These are phyloP conservation scores for Blastomyces parvus DNA, from an alignment of 2,329 filamentous ascomycete species.

Conservation along the genomic window DNA sequence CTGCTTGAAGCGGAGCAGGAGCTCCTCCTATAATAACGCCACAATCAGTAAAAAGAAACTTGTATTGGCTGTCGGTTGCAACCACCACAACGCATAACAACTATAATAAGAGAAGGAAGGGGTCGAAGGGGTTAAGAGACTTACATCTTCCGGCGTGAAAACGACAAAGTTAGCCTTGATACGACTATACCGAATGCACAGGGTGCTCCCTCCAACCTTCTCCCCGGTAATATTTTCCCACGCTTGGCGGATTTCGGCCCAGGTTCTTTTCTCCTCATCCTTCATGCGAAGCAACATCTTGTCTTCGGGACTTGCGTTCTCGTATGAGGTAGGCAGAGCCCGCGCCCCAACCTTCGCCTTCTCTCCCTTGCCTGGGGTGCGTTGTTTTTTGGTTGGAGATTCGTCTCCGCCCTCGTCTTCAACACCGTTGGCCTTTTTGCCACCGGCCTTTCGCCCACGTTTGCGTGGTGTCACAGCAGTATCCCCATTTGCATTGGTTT, in stretches of 20 bases:
- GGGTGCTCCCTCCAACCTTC: conserved; percentile 26
- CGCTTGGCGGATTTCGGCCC: conserved; percentile 21
- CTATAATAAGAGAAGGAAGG: background rate
- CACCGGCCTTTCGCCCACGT: conserved; percentile 17
- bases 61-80: background rate
- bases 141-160: conserved; percentile 30
- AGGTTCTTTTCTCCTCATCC: conserved; percentile 20
- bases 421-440: background rate
- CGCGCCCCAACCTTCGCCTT: conserved; percentile 13
- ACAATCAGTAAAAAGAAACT: background rate
- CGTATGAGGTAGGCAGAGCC: conserved; percentile 21
- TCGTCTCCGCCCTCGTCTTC: conserved; percentile 4
- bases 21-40: conserved; percentile 18
- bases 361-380: conserved; percentile 7
- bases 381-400: conserved; percentile 12
- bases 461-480: conserved; percentile 18
- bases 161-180: conserved; percentile 33
- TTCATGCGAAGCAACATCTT: conserved; percentile 23
- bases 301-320: conserved; percentile 18
- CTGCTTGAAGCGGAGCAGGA: conserved; percentile 29
- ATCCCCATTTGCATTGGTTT: conserved; percentile 3
- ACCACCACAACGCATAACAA: background rate
- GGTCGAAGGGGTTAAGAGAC: conserved; percentile 8
- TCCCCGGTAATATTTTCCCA: conserved; percentile 25
- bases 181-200: conserved; percentile 31